Evolutionary conservation across 2,329 filamentous ascomycete species (phyloP).

Genomic region (Coniella lustricola): DNA sequence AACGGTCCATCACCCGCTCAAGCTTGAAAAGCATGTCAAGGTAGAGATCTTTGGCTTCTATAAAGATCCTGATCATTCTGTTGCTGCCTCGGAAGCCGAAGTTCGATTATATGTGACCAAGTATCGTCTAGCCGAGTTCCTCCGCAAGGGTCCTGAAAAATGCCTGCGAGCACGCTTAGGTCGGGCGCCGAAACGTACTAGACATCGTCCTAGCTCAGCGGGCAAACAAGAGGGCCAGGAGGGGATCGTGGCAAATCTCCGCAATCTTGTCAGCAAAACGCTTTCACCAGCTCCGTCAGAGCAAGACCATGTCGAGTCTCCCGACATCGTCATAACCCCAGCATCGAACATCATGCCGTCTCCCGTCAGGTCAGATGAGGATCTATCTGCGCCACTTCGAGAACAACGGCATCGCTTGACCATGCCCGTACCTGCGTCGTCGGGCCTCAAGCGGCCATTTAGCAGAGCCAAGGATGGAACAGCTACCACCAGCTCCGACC

Average conservation of each 20-base stretch:
- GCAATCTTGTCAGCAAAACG: slow-evolving; percentile 20
- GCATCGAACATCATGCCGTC: slow-evolving; percentile 22
- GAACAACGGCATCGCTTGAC: slow-evolving; percentile 26
- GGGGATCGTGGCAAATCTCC: slow-evolving; percentile 22
- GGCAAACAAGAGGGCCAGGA: background rate
- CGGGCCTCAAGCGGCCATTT: slow-evolving; percentile 23
- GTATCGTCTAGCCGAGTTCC: slow-evolving; percentile 45
- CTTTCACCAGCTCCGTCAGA: slow-evolving; percentile 12
- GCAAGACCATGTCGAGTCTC: slow-evolving; percentile 20
- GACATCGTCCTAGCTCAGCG: background rate
- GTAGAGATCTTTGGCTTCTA: slow-evolving; percentile 56
- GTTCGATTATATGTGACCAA: slow-evolving; percentile 46
- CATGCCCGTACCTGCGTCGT: slow-evolving; percentile 25
- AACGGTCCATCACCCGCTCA: slow-evolving; percentile 37
- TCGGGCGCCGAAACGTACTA: background rate
- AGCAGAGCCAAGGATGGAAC: slow-evolving; percentile 26
- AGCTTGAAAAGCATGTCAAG: slow-evolving; percentile 45
- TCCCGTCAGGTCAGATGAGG: slow-evolving; percentile 17
- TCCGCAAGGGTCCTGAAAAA: slow-evolving; percentile 46
- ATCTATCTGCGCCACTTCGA: background rate
- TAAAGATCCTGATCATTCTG: slow-evolving; percentile 43
- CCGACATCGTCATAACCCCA: slow-evolving; percentile 32
- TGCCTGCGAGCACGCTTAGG: slow-evolving; percentile 48
- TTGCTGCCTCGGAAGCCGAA: slow-evolving; percentile 25
- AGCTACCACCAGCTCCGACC: slow-evolving; percentile 26